A percentile compares a stretch with the other conserved stretches of the same genome.
These are phyloP conservation scores for Tulasnella sp. DNA, from an alignment of 768 basidiomycete genomes.

Conservation along the genomic window DNA sequence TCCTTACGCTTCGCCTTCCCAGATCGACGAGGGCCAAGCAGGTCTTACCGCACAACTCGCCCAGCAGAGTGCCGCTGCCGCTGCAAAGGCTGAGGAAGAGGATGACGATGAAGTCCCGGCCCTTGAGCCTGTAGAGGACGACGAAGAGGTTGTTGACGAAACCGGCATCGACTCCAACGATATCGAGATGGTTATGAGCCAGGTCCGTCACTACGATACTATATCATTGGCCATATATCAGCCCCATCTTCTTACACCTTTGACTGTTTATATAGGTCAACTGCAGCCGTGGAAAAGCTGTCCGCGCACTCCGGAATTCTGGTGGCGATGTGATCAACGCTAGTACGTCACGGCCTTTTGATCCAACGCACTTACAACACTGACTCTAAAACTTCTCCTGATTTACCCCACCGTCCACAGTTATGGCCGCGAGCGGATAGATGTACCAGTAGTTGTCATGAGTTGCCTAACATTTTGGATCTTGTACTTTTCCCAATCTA, in stretches of 20 bases:
- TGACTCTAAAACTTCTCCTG: not conserved
- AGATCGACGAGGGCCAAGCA: slow-evolving; percentile 85
- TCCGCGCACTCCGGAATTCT: slow-evolving; percentile 80
- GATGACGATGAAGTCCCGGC: slow-evolving; percentile 72
- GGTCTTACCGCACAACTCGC: slow-evolving; percentile 47
- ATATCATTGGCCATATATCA: not conserved
- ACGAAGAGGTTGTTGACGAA: slow-evolving; percentile 71
- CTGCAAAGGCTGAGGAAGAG: slow-evolving; percentile 45
- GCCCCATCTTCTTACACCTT: not conserved
- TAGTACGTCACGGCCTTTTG: slow-evolving; percentile 51
- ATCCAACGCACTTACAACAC: not conserved
- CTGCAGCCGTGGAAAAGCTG: slow-evolving; percentile 88
- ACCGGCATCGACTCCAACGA: slow-evolving; percentile 88
- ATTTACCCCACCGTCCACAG: slow-evolving; percentile 38
- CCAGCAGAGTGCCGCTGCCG: slow-evolving; percentile 61
- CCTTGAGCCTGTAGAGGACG: slow-evolving; percentile 58
- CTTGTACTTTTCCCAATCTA: not conserved
- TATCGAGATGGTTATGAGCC: slow-evolving; percentile 84
- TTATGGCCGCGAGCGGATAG: slow-evolving; percentile 88
- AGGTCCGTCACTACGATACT: slow-evolving; percentile 27
- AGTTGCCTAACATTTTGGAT: not conserved
- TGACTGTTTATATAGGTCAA: slow-evolving; percentile 48
- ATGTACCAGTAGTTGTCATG: not conserved
- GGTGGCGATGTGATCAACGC: slow-evolving; percentile 95
- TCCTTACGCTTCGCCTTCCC: not conserved